Conservation (phyloP, 2,329 filamentous ascomycete genomes). For the Bipolaris oryzae region DNA sequence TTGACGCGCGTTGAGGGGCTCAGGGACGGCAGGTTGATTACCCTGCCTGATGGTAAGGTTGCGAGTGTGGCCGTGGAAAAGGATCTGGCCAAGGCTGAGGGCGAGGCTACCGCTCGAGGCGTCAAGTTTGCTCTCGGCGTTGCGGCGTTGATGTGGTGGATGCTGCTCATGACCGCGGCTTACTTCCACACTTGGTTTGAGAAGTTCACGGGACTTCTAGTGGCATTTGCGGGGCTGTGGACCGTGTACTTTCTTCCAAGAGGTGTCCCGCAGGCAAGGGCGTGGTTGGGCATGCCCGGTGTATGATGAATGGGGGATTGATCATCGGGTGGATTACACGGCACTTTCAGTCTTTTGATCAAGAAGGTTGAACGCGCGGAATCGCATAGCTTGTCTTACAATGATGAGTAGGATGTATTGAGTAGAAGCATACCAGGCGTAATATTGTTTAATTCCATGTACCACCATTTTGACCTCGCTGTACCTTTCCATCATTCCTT, state of each 20-base stretch:
- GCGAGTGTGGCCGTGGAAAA: conserved; percentile 52
- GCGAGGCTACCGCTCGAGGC: conserved; percentile 53
- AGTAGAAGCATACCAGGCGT: conserved; percentile 1
- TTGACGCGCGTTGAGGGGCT: conserved; percentile 57
- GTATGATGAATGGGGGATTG: conserved; percentile 28
- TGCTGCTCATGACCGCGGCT: conserved; percentile 97
- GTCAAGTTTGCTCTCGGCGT: conserved; percentile 64
- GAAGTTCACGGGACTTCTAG: conserved; percentile 68
- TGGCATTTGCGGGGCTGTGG: conserved; percentile 55
- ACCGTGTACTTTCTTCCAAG: conserved; percentile 57
- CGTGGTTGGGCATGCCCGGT: conserved; percentile 56
- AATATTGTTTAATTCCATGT: conserved; percentile 11
- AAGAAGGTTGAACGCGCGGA: neutral
- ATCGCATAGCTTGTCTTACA: neutral
- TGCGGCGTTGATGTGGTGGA: conserved; percentile 80
- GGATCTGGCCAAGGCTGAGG: conserved; percentile 48
- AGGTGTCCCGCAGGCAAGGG: conserved; percentile 50
- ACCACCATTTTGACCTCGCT: neutral
- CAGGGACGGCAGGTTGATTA: conserved; percentile 68
- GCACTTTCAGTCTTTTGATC: neutral
- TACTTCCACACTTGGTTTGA: conserved; percentile 99
- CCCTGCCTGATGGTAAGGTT: conserved; percentile 69
- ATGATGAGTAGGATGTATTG: conserved; percentile 5
- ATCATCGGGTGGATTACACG: neutral
- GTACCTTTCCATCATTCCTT: neutral